Evolutionary conservation across 2,329 filamentous ascomycete species (phyloP).

Genomic region (Periconia sp.): DNA sequence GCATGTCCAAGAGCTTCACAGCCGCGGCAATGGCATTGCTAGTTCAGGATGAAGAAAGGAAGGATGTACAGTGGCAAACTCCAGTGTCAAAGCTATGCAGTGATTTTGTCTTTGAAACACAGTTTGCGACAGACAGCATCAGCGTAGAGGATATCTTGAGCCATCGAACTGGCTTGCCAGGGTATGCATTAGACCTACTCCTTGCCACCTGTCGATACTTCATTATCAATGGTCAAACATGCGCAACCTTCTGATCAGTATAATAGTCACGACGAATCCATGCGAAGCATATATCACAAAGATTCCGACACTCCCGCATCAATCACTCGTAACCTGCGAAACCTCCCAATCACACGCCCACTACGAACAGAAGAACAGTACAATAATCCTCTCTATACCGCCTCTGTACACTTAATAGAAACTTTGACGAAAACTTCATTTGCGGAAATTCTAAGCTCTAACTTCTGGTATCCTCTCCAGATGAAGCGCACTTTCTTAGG

Average conservation of each 20-base stretch:
- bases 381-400: conserved; percentile 60
- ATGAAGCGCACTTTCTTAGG: conserved; percentile 49
- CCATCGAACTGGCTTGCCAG: conserved; percentile 3
- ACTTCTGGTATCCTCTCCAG: conserved; percentile 48
- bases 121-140: neutral
- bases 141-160: conserved; percentile 9
- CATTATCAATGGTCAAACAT: too few relatives aligned
- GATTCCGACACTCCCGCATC: conserved; percentile 5
- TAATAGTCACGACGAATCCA: conserved; percentile 1
- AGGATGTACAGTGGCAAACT: conserved; percentile 4
- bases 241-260: too few relatives aligned
- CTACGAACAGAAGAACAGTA: conserved; percentile 56
- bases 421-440: conserved; percentile 46
- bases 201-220: too few relatives aligned
- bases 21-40: conserved; percentile 4
- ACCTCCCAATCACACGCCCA: conserved; percentile 50
- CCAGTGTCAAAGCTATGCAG: conserved; percentile 1
- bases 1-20: conserved; percentile 7
- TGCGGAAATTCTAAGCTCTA: conserved; percentile 36
- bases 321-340: conserved; percentile 42
- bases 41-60: conserved; percentile 5
- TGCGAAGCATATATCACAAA: neutral
- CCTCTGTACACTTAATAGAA: conserved; percentile 55
- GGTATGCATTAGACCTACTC: too few relatives aligned
- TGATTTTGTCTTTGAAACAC: conserved; percentile 1